Evolutionary conservation across 306 rosid genomes (phyloP).

Genomic region (Glycine latifolia): DNA sequence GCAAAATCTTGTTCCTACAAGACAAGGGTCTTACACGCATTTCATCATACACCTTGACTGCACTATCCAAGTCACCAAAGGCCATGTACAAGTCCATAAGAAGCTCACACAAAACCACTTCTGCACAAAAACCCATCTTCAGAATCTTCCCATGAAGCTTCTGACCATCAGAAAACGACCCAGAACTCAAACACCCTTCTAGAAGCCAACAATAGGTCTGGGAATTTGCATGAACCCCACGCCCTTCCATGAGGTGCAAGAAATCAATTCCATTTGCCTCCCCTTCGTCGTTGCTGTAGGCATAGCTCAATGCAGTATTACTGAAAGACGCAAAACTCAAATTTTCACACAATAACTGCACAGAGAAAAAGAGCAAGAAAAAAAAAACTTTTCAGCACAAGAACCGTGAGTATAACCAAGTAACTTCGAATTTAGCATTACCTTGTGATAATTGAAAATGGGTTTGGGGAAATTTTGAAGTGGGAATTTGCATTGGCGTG

Average conservation of each 20-base stretch:
- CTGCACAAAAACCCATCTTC: slow-evolving; percentile 67
- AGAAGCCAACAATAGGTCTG: slow-evolving; percentile 78
- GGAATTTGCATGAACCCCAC: slow-evolving; percentile 71
- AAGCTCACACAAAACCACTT: slow-evolving; percentile 53
- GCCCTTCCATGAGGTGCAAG: slow-evolving; percentile 71
- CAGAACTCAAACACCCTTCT: slow-evolving; percentile 65
- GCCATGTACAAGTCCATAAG: slow-evolving; percentile 61
- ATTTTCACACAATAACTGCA: slow-evolving; percentile 53
- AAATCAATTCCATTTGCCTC: slow-evolving; percentile 55
- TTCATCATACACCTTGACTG: slow-evolving; percentile 68
- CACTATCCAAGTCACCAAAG: slow-evolving; percentile 56
- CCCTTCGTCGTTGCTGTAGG: slow-evolving; percentile 48
- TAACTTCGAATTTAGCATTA: slow-evolving; percentile 22
- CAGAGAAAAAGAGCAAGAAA: background rate
- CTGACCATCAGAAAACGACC: slow-evolving; percentile 57
- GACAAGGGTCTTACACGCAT: slow-evolving; percentile 53
- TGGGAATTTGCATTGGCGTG: slow-evolving; percentile 26
- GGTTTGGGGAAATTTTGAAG: slow-evolving; percentile 17
- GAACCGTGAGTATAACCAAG: slow-evolving; percentile 6
- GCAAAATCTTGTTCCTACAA: slow-evolving; percentile 74
- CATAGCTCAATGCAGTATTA: slow-evolving; percentile 50
- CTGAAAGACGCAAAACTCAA: slow-evolving; percentile 54
- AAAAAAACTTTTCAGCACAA: slow-evolving; percentile 18
- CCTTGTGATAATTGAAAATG: slow-evolving; percentile 42
- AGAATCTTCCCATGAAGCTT: slow-evolving; percentile 78